A percentile compares a stretch with the other conserved stretches of the same genome.
Conservation (phyloP, 1,284 basidiomycete genomes). For the Mycena citricolor region DNA sequence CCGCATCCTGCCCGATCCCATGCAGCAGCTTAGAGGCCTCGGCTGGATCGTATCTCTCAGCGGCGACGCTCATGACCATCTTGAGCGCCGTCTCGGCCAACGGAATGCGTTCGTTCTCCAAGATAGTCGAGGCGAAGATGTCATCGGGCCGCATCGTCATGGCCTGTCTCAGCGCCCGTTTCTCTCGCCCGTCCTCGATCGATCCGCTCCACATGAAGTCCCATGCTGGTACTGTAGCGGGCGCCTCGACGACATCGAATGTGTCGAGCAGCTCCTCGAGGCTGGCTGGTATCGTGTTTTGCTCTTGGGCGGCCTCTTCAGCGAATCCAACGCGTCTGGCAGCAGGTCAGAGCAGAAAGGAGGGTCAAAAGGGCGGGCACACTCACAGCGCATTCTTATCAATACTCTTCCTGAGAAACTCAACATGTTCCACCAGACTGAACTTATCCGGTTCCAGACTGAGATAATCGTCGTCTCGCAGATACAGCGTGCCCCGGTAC, state of each 20-base stretch:
- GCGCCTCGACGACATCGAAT: slow-evolving; percentile 52
- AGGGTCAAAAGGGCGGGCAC: background rate
- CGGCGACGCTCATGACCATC: slow-evolving; percentile 77
- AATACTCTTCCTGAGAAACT: slow-evolving; percentile 76
- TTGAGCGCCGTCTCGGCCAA: slow-evolving; percentile 71
- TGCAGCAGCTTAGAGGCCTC: slow-evolving; percentile 56
- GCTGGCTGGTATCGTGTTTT: slow-evolving; percentile 43
- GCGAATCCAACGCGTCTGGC: slow-evolving; percentile 58
- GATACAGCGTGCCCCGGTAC: slow-evolving; percentile 61
- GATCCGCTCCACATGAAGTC: slow-evolving; percentile 72
- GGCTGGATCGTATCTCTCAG: slow-evolving; percentile 62
- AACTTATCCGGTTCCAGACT: slow-evolving; percentile 77
- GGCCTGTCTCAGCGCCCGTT: slow-evolving; percentile 57
- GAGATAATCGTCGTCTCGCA: slow-evolving; percentile 72
- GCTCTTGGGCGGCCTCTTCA: slow-evolving; percentile 40
- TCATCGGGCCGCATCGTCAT: slow-evolving; percentile 50
- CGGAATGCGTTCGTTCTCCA: slow-evolving; percentile 34
- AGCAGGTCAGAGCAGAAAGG: slow-evolving; percentile 20
- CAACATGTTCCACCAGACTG: slow-evolving; percentile 72
- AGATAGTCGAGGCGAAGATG: no score
- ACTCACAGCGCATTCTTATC: slow-evolving; percentile 85
- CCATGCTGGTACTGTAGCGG: slow-evolving; percentile 47
- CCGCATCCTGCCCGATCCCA: slow-evolving; percentile 49
- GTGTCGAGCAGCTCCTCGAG: slow-evolving; percentile 45
- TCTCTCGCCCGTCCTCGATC: slow-evolving; percentile 76